Base-by-base conservation (phyloP, 1,284 basidiomycete genomes). In the Tilletia setariae region DNA sequence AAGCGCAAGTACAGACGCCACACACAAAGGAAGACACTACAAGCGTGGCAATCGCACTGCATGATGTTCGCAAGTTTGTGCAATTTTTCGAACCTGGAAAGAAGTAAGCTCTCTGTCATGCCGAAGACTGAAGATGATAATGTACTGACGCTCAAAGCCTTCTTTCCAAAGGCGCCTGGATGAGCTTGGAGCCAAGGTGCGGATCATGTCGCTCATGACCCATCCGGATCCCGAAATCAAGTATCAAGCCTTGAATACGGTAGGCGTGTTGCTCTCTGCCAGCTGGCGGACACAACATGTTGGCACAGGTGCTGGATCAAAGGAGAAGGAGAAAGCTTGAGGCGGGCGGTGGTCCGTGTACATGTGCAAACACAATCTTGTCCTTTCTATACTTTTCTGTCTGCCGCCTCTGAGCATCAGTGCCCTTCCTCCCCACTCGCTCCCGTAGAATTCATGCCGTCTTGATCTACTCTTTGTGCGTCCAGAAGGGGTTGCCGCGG, bases 201-300 rank as follows among this genome's bases (percentile, higher is more conserved):
- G 90, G 28, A 91, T 94, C 15, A 96, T 98, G 93, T 90, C 95
- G 77, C 86, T 98, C 68, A 94, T 98, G 91, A 88, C 89, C 2
- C 91, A 96, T 83, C 85, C 88, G 42, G 89, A 95, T 83, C 85
- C 91, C 30, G 91, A 98, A 79, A 93, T 98, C 67, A 89, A 93
- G 76, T 98, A 97, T 85, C 89, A 90, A 71, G 92, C 94, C 3
- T 85, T 98, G 28, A 71, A 76, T 56, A 76, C 80, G 28, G 75
- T 79, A 53, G 71, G 69, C 16, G 71, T 72, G 59, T 70, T 81
- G 44, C 77, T 81, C 4, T 75, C 72, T 7, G 76, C 77, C 53
- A 79, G 79, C 62, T 81, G 80, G 80, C 30, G 56, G 23, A 59
- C 53, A 30, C 28, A 23, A 30, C 23, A 53, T 23, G 23, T 53